phyloP scores from a whole-genome alignment of 345 rosid genomes.

The Corchorus capsularis region DNA sequence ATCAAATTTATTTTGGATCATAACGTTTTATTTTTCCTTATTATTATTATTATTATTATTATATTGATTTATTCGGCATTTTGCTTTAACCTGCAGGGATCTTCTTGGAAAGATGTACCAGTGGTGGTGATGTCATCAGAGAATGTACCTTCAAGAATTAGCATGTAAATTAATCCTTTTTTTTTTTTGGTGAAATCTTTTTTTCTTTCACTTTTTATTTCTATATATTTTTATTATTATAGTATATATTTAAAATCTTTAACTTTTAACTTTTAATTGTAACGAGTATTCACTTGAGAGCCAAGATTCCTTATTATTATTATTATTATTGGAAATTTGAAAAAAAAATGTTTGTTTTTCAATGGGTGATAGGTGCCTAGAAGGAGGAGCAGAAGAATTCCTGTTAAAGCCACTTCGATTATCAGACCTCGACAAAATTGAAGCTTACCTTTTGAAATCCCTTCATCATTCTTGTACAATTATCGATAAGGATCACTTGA shows the following conservation, averaged over 20 bases:
- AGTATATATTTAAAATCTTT: no score
- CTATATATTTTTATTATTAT: no score
- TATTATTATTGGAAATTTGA: no score
- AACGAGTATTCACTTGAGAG: no score
- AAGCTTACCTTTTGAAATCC: slow-evolving; percentile 43
- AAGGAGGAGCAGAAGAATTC: slow-evolving; percentile 65
- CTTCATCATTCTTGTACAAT: slow-evolving; percentile 21
- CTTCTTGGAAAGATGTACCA: slow-evolving; percentile 68
- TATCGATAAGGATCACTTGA: neutral
- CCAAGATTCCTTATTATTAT: no score
- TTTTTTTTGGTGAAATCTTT: neutral
- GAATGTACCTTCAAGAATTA: slow-evolving; percentile 73
- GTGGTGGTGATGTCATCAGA: slow-evolving; percentile 93
- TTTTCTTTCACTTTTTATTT: neutral
- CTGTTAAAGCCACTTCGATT: slow-evolving; percentile 52
- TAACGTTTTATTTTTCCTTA: neutral
- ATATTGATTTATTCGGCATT: neutral
- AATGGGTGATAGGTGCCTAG: slow-evolving; percentile 46
- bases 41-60: neutral
- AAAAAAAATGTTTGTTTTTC: no score
- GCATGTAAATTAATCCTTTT: slow-evolving; percentile 32
- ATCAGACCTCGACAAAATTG: slow-evolving; percentile 56
- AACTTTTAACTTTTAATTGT: no score
- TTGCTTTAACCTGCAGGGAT: slow-evolving; percentile 42
- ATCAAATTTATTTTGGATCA: no score